Conservation (phyloP, 768 basidiomycete genomes). For the Kwoniella botswanensis region DNA sequence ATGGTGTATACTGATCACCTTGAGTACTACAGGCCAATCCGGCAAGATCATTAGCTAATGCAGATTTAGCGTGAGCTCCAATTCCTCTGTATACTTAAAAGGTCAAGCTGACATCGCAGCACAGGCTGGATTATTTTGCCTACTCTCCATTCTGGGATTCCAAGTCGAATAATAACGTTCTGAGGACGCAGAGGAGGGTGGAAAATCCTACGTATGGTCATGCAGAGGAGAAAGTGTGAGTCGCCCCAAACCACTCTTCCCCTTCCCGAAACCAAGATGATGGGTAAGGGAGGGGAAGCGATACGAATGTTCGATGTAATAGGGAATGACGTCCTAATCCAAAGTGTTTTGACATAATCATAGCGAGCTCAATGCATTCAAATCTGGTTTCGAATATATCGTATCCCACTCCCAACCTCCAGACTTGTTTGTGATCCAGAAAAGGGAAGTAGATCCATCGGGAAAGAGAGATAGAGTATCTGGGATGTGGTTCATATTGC, state of each 20-base stretch:
- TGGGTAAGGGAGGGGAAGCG: no score
- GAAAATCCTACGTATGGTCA: slow-evolving; percentile 46
- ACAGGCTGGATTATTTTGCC: slow-evolving; percentile 53
- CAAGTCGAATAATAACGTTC: slow-evolving; percentile 48
- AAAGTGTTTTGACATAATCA: neutral
- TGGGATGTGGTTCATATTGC: slow-evolving; percentile 43
- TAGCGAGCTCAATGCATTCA: slow-evolving; percentile 46
- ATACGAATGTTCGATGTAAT: no score
- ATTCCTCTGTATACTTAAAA: neutral
- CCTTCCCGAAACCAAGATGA: neutral
- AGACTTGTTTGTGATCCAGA: slow-evolving; percentile 42
- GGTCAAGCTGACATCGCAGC: neutral
- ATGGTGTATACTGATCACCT: neutral
- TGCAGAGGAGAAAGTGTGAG: slow-evolving; percentile 49
- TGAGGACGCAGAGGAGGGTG: slow-evolving; percentile 44
- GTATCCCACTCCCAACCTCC: slow-evolving; percentile 47
- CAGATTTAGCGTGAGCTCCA: slow-evolving; percentile 42
- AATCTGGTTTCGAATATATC: slow-evolving; percentile 50
- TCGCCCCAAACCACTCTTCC: neutral
- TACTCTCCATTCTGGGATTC: slow-evolving; percentile 53
- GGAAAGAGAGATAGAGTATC: slow-evolving; percentile 34
- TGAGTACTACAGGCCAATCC: slow-evolving; percentile 39
- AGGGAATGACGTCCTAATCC: neutral
- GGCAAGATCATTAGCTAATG: slow-evolving; percentile 39
- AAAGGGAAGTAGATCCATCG: slow-evolving; percentile 31